Evolutionary conservation across 257 asterid genomes (phyloP).

Genomic region (Solanum sitiens): DNA sequence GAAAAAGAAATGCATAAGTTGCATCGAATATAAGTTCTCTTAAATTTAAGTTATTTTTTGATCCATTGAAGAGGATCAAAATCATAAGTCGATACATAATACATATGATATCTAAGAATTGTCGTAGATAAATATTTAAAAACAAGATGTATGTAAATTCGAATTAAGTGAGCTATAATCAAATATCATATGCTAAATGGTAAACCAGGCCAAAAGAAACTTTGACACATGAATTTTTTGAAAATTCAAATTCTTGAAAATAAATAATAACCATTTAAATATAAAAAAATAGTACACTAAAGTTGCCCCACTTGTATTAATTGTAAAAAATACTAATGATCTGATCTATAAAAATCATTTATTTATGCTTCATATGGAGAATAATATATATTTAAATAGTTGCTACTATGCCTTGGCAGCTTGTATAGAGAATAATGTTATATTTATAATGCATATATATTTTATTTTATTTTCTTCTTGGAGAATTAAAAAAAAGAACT

Average conservation of each 20-base stretch:
- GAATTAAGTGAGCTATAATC: not conserved
- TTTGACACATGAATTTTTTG: not conserved
- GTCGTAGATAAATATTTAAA: too few species aligned
- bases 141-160: too few species aligned
- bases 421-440: not conserved
- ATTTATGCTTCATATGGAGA: not conserved
- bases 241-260: not conserved
- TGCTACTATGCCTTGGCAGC: not conserved
- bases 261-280: not conserved
- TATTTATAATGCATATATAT: not conserved
- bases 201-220: not conserved
- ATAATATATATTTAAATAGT: not conserved
- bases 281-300: not conserved
- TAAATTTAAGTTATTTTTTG: too few species aligned
- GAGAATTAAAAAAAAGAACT: not conserved
- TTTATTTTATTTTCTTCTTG: not conserved
- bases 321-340: not conserved
- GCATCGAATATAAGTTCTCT: not conserved
- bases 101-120: too few species aligned
- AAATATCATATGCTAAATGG: not conserved
- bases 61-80: too few species aligned
- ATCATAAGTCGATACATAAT: not conserved
- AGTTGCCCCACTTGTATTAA: not conserved
- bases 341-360: not conserved
- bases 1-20: too few species aligned